Evolutionary conservation across 169 alveolate genomes (phyloP).

Genomic region (Plasmodium vivax): DNA sequence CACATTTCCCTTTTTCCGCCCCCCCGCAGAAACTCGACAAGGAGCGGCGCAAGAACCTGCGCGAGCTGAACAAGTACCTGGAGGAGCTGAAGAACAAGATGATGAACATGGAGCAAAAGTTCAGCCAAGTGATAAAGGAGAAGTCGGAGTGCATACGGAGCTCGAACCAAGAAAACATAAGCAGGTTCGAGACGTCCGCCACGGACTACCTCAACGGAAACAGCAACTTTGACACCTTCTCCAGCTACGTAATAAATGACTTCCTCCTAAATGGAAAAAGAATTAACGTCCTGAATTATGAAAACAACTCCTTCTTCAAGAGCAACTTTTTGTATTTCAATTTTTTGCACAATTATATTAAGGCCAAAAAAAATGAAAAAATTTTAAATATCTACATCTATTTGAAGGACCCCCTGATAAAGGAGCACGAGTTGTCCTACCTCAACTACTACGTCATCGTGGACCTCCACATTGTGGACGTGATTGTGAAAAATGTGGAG

Average conservation of each 20-base stretch:
- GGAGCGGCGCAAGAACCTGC: constrained; percentile 12
- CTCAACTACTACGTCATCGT: constrained; percentile 36
- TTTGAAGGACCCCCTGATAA: constrained; percentile 42
- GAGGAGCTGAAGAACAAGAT: constrained; percentile 11
- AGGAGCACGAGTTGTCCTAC: constrained; percentile 31
- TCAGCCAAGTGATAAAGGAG: constrained; percentile 14
- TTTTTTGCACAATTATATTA: constrained; percentile 38
- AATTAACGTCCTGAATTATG: constrained; percentile 54
- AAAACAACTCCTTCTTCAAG: constrained; percentile 41
- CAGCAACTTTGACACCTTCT: constrained; percentile 39
- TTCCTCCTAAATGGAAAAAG: constrained; percentile 41
- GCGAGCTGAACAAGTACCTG: constrained; percentile 11
- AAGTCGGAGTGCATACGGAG: constrained; percentile 5
- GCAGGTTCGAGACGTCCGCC: neutral
- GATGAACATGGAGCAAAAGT: constrained; percentile 11
- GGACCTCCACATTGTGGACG: constrained; percentile 32
- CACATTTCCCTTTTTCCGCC: neutral
- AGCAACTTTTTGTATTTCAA: constrained; percentile 35
- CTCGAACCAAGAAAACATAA: constrained; percentile 2
- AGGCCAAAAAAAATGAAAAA: constrained; percentile 1
- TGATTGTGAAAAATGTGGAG: constrained; percentile 41
- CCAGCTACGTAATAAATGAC: constrained; percentile 54
- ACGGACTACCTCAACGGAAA: constrained; percentile 9
- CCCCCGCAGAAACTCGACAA: constrained; percentile 34
- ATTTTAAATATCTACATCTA: constrained; percentile 33